Base-by-base conservation (phyloP, 768 basidiomycete genomes). In the Sistotremastrum niveocremeum region DNA sequence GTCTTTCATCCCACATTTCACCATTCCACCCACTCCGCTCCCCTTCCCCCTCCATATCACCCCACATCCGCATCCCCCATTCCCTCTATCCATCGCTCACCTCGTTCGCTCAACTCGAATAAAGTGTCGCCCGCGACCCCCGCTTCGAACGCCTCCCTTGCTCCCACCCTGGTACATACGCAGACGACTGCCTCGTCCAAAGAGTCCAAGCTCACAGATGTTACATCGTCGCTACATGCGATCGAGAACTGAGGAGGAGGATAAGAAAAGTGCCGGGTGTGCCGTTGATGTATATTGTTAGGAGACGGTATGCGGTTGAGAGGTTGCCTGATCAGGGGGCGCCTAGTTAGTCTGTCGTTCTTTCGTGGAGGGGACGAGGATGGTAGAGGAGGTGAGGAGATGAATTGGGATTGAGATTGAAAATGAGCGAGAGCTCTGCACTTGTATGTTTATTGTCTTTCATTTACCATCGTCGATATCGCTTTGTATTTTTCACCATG, bases 121-220 rank as follows among this genome's bases (percentile, higher is more conserved):
- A n/a, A 57, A 97, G 94, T 33, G 84, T 98, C 45, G 95, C 95
- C 31, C 86, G 94, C 44, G 95, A 99, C 63, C 89, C 93, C 32
- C 78, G 95, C 42, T 98, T 99, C 56, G 95, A 99, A 59, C 82
- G 94, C 39, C 72, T 99, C 40, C 75, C 73, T 39, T 99, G 95
- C 63, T 80, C 85, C 35, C 95, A 99, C 62, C 70, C 77, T 4
- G 95, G 95, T 20, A 95, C 91, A n/a, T 99, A 99, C 58, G 95
- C 95, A 12, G 95, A 99, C 60, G 95, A 99, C 69, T 99, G 95
- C 60, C 75, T 99, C 20, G 86, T 99, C 11, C 88, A 98, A 59
- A 83, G 95, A 33, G 90, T 97, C 7, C 88, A 86, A 3, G 77
- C 91, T 6, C 89, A 93, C 66, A 86, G 88, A 60, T 97, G 93